phyloP scores from a whole-genome alignment of 345 rosid species.

The Rhodamnia argentea region DNA sequence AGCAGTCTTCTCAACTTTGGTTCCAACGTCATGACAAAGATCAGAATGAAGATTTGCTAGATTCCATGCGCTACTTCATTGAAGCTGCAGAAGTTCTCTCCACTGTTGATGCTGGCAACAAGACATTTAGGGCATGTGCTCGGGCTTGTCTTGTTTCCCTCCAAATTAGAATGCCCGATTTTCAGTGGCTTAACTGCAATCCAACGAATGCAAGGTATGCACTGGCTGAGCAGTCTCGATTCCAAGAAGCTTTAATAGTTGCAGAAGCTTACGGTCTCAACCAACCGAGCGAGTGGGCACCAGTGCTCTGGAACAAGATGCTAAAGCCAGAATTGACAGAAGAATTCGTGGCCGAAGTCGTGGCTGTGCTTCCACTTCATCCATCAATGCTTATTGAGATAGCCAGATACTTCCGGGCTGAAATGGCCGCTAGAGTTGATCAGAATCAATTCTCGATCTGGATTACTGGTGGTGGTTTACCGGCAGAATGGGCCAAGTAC shows the following conservation, averaged over 20 bases:
- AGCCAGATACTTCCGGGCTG: constrained; percentile 76
- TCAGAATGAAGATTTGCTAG: constrained; percentile 90
- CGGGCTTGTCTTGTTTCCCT: constrained; percentile 94
- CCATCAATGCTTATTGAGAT: constrained; percentile 80
- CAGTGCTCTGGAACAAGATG: constrained; percentile 94
- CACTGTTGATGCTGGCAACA: constrained; percentile 92
- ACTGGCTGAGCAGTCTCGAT: constrained; percentile 80
- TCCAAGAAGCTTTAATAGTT: constrained; percentile 91
- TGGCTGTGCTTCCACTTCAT: constrained; percentile 88
- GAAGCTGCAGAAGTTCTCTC: constrained; percentile 96
- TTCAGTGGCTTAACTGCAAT: constrained; percentile 70
- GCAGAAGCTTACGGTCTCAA: constrained; percentile 97
- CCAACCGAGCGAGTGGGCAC: constrained; percentile 94
- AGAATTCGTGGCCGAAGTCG: constrained; percentile 90
- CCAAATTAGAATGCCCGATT: constrained; percentile 95
- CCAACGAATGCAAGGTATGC: constrained; percentile 90
- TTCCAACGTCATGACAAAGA: constrained; percentile 65
- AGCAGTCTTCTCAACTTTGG: constrained; percentile 69
- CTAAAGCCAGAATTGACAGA: constrained; percentile 79
- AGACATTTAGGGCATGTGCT: constrained; percentile 76
- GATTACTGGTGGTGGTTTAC: constrained; percentile 89
- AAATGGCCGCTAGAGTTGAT: constrained; percentile 89
- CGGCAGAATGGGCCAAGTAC: constrained; percentile 95
- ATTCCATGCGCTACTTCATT: constrained; percentile 85
- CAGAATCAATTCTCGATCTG: constrained; percentile 94